Percentiles rank a stretch among this genome's conserved stretches.
These are phyloP conservation scores for Camelina neglecta DNA, from an alignment of 345 rosid genomes.

Conservation along the genomic window DNA sequence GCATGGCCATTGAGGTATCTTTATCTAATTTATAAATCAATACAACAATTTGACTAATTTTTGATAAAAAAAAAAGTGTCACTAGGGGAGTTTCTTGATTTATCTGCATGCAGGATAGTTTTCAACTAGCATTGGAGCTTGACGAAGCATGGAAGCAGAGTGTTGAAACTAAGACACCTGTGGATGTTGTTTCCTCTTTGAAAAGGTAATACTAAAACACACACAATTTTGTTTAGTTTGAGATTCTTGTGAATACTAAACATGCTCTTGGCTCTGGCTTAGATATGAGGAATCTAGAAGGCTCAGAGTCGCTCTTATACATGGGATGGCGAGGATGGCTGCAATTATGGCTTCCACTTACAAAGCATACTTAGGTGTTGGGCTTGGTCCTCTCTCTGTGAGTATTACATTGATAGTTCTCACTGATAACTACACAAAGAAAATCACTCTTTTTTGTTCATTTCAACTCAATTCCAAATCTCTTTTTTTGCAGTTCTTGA, in stretches of 20 bases:
- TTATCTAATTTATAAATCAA: no score
- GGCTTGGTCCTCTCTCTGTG: conserved; percentile 93
- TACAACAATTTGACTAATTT: no score
- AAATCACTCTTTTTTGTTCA: not conserved
- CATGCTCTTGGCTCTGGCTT: conserved; percentile 6
- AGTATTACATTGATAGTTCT: conserved; percentile 41
- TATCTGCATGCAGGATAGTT: conserved; percentile 51
- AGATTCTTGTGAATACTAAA: not conserved
- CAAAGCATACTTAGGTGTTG: conserved; percentile 93
- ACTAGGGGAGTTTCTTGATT: no score
- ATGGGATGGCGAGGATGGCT: conserved; percentile 93
- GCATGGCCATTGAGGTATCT: conserved; percentile 86
- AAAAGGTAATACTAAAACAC: conserved; percentile 52
- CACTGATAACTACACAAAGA: conserved; percentile 5
- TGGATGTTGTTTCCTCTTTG: conserved; percentile 72
- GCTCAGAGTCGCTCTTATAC: conserved; percentile 81
- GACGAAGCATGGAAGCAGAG: conserved; percentile 75
- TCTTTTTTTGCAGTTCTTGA: conserved; percentile 66
- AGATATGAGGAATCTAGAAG: conserved; percentile 83
- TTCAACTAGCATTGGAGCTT: conserved; percentile 81
- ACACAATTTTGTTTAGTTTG: not conserved
- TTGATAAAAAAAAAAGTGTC: no score
- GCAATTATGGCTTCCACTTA: conserved; percentile 97
- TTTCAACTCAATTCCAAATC: conserved; percentile 12
- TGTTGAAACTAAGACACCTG: conserved; percentile 54